Evolutionary conservation across 768 basidiomycete species (phyloP), one percentile per base, ranked within the genome.

Genomic region (Psilocybe azurescens): DNA sequence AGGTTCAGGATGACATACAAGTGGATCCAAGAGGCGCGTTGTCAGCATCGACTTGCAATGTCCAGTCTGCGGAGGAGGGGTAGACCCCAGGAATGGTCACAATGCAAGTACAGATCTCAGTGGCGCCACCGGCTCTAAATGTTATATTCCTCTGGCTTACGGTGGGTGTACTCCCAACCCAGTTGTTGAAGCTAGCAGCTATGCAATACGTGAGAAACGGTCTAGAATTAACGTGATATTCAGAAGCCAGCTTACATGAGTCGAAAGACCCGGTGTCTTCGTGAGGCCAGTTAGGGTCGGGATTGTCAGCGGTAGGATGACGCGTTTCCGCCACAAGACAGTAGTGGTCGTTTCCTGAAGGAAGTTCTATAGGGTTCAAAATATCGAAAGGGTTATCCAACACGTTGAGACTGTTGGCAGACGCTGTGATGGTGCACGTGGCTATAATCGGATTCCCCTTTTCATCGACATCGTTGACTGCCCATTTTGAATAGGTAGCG

Each of bases 221-320:
- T 8, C 38, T 24, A 24, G 24, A 24, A 24, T 24, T 24, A 24
- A 24, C 24, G 24, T 24, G 24, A 24, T 24, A 24, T 24, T 24
- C 24, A 24, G 24, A 24, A 24, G 24, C 24, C 24, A 24, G 24
- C 24, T 16, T 36, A 53, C 52, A 30, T 38, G 52, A 36, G 18
- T 14, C 20, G n/a, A 53, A 53, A 1, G 52, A 30, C 16, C 52
- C 33, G 3, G 52, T 53, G 16, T 53, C 33, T 33, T 53, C 52
- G n/a, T 53, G 52, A 0, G 52, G 52, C 52, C 52, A 53, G 33
- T 53, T 28, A 18, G 52, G 52, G 18, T 53, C 52, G 3, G 52
- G 52, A 11, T 38, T 36, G 3, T 53, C 52, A n/a, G 16, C 6
- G 7, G 52, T 36, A 2, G 52, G 52, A 20, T 53, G 16, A 8